These are phyloP conservation scores for Gossypium lobatum DNA, from an alignment of 441 rosid genomes.

Conservation along the genomic window DNA sequence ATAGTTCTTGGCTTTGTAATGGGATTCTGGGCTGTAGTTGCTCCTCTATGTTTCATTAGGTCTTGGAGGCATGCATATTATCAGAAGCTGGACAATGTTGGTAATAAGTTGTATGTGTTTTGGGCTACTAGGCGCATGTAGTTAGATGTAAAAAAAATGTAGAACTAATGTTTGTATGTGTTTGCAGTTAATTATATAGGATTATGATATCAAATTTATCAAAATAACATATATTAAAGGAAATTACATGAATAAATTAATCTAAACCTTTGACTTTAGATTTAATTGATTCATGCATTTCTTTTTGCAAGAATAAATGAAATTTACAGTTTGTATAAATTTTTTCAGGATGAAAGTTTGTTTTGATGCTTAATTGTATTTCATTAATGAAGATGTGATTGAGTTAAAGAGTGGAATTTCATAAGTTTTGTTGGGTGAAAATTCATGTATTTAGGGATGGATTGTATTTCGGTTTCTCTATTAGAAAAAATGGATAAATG, in stretches of 20 bases:
- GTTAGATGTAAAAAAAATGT: background rate
- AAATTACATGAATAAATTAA: background rate
- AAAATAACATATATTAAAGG: background rate
- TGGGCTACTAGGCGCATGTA: background rate
- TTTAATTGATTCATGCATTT: background rate
- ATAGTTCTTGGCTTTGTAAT: constrained; percentile 4
- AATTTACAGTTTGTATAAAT: too few species aligned
- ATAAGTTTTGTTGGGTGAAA: too few species aligned
- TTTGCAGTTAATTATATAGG: background rate
- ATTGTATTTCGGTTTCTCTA: too few species aligned
- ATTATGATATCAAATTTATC: background rate
- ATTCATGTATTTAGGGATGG: too few species aligned
- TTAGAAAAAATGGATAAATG: too few species aligned
- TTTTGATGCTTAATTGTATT: too few species aligned
- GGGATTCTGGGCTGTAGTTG: constrained; percentile 9
- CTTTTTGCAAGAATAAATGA: background rate
- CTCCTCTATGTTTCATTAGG: background rate
- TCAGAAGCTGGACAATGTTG: background rate
- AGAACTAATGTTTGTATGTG: background rate
- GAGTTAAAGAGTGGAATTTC: background rate
- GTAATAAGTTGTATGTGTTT: background rate
- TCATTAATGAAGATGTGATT: background rate
- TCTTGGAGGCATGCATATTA: constrained; percentile 4
- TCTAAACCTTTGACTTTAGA: background rate
- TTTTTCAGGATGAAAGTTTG: too few species aligned